Evolutionary conservation across 768 basidiomycete genomes (phyloP).

Genomic region (Leccinum barrowsii): DNA sequence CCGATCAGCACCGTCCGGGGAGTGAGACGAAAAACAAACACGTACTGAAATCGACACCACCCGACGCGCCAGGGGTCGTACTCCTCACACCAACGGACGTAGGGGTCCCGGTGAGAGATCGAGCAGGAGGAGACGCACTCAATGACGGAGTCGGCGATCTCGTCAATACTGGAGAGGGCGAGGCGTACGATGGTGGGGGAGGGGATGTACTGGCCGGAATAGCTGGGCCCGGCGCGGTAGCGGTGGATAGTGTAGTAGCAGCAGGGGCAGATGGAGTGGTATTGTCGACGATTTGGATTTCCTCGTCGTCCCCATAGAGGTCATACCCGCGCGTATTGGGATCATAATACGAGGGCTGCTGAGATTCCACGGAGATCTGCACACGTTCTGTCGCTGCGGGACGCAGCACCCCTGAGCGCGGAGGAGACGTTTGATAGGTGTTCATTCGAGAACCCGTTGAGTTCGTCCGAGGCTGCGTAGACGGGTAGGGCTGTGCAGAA

Average conservation of each 20-base stretch:
- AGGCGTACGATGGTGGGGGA: background rate
- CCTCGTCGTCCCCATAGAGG: conserved; percentile 19
- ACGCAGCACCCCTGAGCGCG: background rate
- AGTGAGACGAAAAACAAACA: background rate
- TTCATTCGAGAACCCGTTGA: conserved; percentile 8
- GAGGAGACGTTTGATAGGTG: background rate
- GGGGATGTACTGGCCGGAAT: background rate
- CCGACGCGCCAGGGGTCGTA: conserved; percentile 14
- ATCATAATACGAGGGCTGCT: conserved; percentile 34
- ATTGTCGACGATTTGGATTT: conserved; percentile 10
- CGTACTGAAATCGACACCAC: conserved; percentile 34
- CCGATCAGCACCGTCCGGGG: background rate
- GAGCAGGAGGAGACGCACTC: background rate
- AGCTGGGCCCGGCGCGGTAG: background rate
- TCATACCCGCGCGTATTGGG: conserved; percentile 32
- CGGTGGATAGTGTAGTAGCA: background rate
- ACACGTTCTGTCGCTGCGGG: background rate
- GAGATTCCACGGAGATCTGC: conserved; percentile 6
- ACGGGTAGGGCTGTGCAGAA: background rate
- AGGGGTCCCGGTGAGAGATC: conserved; percentile 8
- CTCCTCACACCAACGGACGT: background rate
- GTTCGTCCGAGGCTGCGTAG: background rate
- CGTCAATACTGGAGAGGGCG: conserved; percentile 5
- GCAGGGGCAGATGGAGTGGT: background rate
- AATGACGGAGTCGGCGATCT: background rate